Conservation (phyloP, 2,329 filamentous ascomycete genomes). For the Cercospora nicotianae region DNA sequence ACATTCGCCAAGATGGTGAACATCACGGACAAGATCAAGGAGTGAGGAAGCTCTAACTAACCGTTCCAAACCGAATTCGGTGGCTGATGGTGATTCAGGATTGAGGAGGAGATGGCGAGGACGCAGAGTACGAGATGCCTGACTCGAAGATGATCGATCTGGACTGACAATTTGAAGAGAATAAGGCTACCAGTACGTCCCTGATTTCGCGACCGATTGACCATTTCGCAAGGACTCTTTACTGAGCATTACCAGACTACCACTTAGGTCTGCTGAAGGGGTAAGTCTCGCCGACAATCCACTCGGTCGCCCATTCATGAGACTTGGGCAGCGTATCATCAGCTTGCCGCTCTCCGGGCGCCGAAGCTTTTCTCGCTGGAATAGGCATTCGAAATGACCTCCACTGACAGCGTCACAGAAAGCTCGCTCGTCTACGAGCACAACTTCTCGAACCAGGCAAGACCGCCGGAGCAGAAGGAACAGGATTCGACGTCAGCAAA, state of each 20-base stretch:
- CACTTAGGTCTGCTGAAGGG: constrained; percentile 97
- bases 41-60: constrained; percentile 58
- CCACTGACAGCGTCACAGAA: constrained; percentile 57
- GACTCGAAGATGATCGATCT: neutral
- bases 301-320: too few species aligned
- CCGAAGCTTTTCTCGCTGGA: too few species aligned
- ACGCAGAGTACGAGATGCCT: constrained; percentile 78
- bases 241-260: constrained; percentile 69
- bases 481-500: constrained; percentile 88
- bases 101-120: constrained; percentile 98
- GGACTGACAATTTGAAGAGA: constrained; percentile 64
- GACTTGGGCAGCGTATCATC: too few species aligned
- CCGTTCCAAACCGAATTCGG: too few species aligned
- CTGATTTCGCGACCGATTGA: constrained; percentile 5
- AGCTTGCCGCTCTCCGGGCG: too few species aligned
- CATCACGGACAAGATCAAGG: constrained; percentile 99
- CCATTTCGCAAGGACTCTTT: neutral
- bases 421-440: constrained; percentile 89
- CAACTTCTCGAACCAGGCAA: constrained; percentile 91
- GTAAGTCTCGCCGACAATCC: constrained; percentile 57
- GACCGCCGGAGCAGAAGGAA: constrained; percentile 71
- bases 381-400: neutral
- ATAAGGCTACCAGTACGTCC: constrained; percentile 90
- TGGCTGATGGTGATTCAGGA: constrained; percentile 59
- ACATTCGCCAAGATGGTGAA: constrained; percentile 76